These are phyloP conservation scores for Starmerella bacillaris DNA, from an alignment of 805 yeast genomes.

Conservation along the genomic window DNA sequence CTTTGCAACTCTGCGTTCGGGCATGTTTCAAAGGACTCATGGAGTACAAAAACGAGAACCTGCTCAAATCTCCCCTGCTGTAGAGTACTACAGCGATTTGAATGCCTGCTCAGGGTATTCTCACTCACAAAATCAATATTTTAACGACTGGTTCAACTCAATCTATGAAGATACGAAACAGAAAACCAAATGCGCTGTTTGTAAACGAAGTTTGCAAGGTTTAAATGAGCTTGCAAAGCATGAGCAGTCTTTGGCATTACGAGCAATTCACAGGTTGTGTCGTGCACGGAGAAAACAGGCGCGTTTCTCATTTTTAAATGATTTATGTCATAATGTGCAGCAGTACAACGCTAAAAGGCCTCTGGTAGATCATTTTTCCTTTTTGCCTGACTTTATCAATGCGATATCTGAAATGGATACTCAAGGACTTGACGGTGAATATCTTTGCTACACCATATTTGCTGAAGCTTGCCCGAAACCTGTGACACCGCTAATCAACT, in stretches of 20 bases:
- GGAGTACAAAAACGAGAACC: too few species aligned
- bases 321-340: slow-evolving; percentile 9
- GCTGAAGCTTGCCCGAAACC: slow-evolving; percentile 38
- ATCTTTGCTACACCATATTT: slow-evolving; percentile 39
- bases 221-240: neutral
- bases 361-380: slow-evolving; percentile 11
- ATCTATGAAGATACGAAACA: neutral
- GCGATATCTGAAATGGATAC: slow-evolving; percentile 36
- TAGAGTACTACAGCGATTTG: too few species aligned
- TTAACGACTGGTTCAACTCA: too few species aligned
- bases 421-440: slow-evolving; percentile 36
- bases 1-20: too few species aligned
- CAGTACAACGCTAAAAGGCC: slow-evolving; percentile 6
- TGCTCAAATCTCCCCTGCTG: too few species aligned
- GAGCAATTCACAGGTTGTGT: neutral
- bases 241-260: neutral
- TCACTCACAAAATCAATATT: neutral
- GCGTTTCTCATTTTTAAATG: slow-evolving; percentile 1
- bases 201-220: neutral
- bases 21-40: too few species aligned
- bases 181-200: neutral
- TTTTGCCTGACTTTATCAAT: slow-evolving; percentile 30
- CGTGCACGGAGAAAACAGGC: neutral
- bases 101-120: neutral
- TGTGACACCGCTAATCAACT: slow-evolving; percentile 32